phyloP scores from a whole-genome alignment of 148 eudicot species.

The Dysphania ambrosioides region DNA sequence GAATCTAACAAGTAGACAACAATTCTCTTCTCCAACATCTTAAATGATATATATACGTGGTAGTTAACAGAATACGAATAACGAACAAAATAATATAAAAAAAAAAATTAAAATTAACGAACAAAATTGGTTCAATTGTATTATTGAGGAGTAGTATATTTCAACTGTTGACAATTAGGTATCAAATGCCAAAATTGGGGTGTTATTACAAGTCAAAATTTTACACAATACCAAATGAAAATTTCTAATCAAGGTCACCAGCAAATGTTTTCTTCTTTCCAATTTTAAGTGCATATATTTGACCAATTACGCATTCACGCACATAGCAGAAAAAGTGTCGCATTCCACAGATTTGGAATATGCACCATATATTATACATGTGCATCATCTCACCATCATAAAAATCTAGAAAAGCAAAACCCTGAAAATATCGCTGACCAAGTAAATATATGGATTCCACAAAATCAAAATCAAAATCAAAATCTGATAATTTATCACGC shows the following conservation, averaged over 20 bases:
- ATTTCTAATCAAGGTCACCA: background rate
- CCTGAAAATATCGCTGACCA: background rate
- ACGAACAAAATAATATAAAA: too few relatives aligned
- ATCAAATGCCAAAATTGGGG: background rate
- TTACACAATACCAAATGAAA: background rate
- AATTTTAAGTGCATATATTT: background rate
- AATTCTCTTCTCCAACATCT: background rate
- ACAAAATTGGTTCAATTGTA: background rate
- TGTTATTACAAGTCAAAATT: background rate
- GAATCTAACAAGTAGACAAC: too few relatives aligned
- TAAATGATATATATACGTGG: too few relatives aligned
- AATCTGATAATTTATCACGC: background rate
- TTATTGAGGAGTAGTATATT: background rate
- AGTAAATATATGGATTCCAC: background rate
- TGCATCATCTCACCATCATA: background rate
- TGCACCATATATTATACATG: background rate
- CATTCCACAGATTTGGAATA: conserved; percentile 3
- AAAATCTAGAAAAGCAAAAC: too few relatives aligned
- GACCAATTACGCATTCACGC: background rate
- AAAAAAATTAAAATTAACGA: too few relatives aligned
- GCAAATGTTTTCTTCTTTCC: background rate
- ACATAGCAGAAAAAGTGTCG: background rate
- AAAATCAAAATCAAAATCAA: background rate
- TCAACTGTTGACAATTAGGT: background rate
- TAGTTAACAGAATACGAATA: too few relatives aligned